Conservation (phyloP, 805 yeast genomes). For the Hanseniaspora lachancei region DNA sequence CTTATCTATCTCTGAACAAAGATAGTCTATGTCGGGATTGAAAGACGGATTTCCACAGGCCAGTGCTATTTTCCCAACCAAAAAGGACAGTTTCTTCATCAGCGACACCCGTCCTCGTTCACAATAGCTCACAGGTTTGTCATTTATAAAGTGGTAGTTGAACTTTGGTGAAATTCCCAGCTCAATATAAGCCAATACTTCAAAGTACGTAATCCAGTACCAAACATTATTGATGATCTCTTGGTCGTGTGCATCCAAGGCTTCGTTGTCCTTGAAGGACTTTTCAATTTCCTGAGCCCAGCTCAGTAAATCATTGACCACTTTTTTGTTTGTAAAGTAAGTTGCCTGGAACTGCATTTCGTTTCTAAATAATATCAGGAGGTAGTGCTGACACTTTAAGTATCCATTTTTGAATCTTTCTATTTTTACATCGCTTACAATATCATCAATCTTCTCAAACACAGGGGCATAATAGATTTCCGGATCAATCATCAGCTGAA, state of each 20-base stretch:
- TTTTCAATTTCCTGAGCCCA: slow-evolving; percentile 8
- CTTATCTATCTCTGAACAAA: not conserved
- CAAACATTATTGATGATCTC: not conserved
- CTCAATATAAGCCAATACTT: slow-evolving; percentile 1
- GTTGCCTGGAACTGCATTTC: slow-evolving; percentile 5
- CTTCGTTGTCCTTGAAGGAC: not conserved
- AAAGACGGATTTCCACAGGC: not conserved
- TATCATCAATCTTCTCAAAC: not conserved
- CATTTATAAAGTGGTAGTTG: not conserved
- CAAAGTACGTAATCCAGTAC: slow-evolving; percentile 7
- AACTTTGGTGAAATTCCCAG: not conserved
- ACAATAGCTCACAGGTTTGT: not conserved
- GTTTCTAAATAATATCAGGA: not conserved
- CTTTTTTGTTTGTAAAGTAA: not conserved
- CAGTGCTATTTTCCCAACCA: not conserved
- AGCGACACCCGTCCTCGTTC: slow-evolving; percentile 7
- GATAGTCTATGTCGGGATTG: slow-evolving; percentile 7
- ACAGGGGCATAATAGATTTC: slow-evolving; percentile 1
- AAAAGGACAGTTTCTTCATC: not conserved
- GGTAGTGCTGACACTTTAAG: not conserved
- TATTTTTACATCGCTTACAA: not conserved
- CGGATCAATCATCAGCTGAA: slow-evolving; percentile 2
- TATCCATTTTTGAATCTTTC: not conserved
- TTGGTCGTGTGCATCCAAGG: not conserved
- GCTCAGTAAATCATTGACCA: not conserved